These are phyloP conservation scores for Solanum dulcamara DNA, from an alignment of 257 asterid genomes.

Conservation along the genomic window DNA sequence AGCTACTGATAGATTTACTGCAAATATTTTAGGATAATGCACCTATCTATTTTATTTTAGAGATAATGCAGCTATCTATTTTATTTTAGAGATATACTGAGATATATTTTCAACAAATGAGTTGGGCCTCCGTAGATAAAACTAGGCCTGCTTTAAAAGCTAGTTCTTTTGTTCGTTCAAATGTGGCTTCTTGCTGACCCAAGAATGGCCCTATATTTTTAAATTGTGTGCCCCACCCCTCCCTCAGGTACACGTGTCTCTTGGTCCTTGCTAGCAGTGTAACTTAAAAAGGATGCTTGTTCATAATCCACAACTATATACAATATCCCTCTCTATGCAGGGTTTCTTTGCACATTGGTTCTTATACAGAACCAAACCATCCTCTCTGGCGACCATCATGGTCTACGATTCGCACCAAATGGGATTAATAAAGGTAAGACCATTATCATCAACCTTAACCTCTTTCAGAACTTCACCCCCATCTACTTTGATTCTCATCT, in stretches of 20 bases:
- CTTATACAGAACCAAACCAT: neutral
- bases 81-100: too few species aligned
- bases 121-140: neutral
- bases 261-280: neutral
- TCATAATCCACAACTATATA: too few species aligned
- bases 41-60: too few species aligned
- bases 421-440: neutral
- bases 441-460: neutral
- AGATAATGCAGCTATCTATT: too few species aligned
- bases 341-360: neutral
- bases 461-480: neutral
- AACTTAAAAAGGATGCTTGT: too few species aligned
- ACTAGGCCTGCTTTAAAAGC: neutral
- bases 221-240: neutral
- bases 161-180: too few species aligned
- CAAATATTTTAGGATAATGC: too few species aligned
- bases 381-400: neutral
- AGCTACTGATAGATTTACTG: too few species aligned
- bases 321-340: neutral
- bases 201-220: too few species aligned
- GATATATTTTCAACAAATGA: too few species aligned
- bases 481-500: neutral
- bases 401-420: neutral
- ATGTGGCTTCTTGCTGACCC: too few species aligned
- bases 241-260: neutral